Conservation (phyloP, 495 filamentous ascomycete species). For the Aspergillus panamensis region DNA sequence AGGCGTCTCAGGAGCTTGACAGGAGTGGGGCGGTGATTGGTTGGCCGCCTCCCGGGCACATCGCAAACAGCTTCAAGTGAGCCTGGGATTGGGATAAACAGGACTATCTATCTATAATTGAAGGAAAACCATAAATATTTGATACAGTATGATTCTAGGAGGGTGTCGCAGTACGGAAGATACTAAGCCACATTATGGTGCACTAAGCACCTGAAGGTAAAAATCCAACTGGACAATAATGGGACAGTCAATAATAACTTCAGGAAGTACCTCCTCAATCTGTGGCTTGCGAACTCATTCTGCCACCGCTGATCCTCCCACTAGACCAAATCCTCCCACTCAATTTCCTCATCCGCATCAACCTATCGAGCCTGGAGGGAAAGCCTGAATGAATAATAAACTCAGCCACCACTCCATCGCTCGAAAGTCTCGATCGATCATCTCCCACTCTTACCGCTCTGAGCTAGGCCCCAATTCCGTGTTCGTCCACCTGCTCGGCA, state of each 20-base stretch:
- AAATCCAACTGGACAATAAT: too few species aligned
- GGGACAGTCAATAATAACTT: too few species aligned
- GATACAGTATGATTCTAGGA: too few species aligned
- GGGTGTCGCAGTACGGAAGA: too few species aligned
- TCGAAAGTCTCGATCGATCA: constrained; percentile 4
- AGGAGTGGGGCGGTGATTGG: neutral
- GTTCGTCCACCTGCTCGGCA: constrained; percentile 7
- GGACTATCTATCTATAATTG: neutral
- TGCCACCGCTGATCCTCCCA: constrained; percentile 2
- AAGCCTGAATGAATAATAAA: neutral
- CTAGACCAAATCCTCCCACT: neutral
- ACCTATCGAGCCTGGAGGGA: neutral
- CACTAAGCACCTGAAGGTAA: too few species aligned
- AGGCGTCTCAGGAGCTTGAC: neutral
- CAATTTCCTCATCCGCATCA: neutral
- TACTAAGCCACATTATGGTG: too few species aligned
- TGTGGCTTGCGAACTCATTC: constrained; percentile 2
- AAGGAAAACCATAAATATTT: too few species aligned
- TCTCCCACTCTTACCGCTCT: neutral
- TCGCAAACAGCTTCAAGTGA: neutral
- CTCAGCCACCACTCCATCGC: constrained; percentile 1
- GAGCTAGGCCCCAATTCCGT: constrained; percentile 6
- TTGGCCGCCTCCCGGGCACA: neutral
- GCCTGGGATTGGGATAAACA: too few species aligned
- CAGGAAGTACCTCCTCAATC: neutral